Conservation (phyloP, 2,329 filamentous ascomycete species). For the Fusarium chlamydosporum region DNA sequence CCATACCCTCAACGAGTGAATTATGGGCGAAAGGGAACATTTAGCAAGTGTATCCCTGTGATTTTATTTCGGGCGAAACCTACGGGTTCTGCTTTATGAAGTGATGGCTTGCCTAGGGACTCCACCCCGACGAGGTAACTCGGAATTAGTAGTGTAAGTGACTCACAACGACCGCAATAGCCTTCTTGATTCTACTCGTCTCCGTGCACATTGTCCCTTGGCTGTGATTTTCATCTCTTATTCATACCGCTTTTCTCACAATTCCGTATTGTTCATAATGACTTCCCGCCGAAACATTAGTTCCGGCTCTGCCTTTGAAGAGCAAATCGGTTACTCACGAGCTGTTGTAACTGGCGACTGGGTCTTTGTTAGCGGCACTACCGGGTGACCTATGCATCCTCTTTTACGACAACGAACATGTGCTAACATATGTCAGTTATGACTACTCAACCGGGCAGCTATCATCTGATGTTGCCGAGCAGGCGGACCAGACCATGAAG, state of each 20-base stretch:
- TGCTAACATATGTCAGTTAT: constrained; percentile 57
- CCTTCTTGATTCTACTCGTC: neutral
- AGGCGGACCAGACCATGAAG: constrained; percentile 64
- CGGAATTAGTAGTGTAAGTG: constrained; percentile 34
- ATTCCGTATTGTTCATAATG: constrained; percentile 13
- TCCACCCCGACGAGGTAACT: constrained; percentile 2
- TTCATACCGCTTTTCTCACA: neutral
- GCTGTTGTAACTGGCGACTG: constrained; percentile 66
- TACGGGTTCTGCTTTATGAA: neutral
- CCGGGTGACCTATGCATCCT: constrained; percentile 57
- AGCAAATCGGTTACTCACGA: constrained; percentile 68
- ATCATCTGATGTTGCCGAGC: constrained; percentile 61
- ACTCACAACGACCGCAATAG: constrained; percentile 10
- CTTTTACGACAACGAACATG: neutral
- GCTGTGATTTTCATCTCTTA: neutral
- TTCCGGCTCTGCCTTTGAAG: constrained; percentile 67
- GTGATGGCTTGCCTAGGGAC: constrained; percentile 4
- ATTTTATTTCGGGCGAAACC: neutral
- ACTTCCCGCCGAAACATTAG: constrained; percentile 61
- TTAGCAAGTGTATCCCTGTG: too few species aligned
- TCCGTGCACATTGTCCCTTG: neutral
- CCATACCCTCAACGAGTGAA: neutral
- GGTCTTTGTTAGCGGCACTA: constrained; percentile 69
- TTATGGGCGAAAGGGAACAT: neutral
- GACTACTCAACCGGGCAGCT: constrained; percentile 64